Conservation (phyloP, 306 rosid genomes). For the Biancaea sappan region DNA sequence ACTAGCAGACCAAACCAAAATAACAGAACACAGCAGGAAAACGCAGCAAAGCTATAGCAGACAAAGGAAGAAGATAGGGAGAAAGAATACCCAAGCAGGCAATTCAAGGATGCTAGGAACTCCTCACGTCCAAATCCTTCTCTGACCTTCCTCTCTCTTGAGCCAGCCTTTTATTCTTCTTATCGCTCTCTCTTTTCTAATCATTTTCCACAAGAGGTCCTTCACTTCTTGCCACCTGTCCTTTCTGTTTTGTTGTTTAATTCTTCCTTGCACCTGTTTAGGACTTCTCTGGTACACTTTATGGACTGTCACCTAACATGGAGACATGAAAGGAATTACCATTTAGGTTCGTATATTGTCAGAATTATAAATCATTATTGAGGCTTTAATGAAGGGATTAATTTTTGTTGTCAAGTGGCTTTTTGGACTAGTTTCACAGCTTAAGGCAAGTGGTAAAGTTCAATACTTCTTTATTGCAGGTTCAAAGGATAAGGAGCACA, state of each 20-base stretch:
- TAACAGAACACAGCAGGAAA: no score
- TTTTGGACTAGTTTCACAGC: not conserved
- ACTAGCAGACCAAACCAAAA: no score
- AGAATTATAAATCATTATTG: not conserved
- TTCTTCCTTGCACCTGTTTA: not conserved
- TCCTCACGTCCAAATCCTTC: not conserved
- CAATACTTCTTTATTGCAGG: slow-evolving; percentile 26
- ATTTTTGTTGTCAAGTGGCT: not conserved
- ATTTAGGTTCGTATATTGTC: not conserved
- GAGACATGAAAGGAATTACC: not conserved
- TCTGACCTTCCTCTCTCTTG: not conserved
- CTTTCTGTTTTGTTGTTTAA: not conserved
- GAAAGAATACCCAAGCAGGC: not conserved
- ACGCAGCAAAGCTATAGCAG: no score
- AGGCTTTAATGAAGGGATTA: not conserved
- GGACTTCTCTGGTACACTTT: not conserved
- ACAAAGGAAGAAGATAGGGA: no score
- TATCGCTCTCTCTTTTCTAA: no score
- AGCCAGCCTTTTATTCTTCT: no score
- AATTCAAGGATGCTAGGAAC: not conserved
- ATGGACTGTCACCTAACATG: not conserved
- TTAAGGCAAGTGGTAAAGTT: not conserved
- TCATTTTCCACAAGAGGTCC: not conserved
- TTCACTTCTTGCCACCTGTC: not conserved
- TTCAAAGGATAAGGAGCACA: slow-evolving; percentile 17